phyloP scores from a whole-genome alignment of 345 rosid genomes.

The Populus deltoides region DNA sequence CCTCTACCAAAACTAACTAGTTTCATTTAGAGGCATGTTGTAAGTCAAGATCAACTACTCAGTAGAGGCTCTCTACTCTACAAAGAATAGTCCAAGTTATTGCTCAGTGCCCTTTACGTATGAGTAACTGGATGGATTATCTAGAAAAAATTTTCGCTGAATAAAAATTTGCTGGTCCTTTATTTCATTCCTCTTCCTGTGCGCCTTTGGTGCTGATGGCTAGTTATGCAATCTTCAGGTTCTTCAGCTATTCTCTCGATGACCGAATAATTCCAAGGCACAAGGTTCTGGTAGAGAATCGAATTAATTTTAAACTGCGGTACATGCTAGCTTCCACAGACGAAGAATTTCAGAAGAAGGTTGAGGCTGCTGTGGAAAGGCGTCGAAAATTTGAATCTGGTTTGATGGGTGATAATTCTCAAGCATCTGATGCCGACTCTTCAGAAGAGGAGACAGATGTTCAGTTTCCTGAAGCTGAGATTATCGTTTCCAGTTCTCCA shows the following conservation, averaged over 20 bases:
- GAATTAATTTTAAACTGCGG: conserved; percentile 69
- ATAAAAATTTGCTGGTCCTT: not conserved
- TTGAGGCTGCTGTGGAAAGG: conserved; percentile 58
- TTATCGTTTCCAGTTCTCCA: not conserved
- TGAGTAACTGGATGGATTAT: not conserved
- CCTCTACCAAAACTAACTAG: not conserved
- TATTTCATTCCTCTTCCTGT: not conserved
- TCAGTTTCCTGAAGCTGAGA: conserved; percentile 3
- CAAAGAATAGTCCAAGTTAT: not conserved
- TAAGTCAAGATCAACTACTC: not conserved
- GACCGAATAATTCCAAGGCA: conserved; percentile 82
- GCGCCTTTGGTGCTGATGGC: not conserved
- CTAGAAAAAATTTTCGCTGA: too few relatives aligned
- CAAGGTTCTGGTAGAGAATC: conserved; percentile 64
- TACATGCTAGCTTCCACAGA: conserved; percentile 72
- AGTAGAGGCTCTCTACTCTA: not conserved
- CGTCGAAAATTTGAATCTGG: conserved; percentile 61
- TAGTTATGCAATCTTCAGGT: conserved; percentile 45
- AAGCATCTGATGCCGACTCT: conserved; percentile 1
- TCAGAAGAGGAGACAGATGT: not conserved
- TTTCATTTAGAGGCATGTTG: not conserved
- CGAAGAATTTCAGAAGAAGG: conserved; percentile 56
- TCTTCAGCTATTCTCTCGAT: conserved; percentile 85
- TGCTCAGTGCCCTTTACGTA: not conserved
- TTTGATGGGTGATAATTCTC: conserved; percentile 1